Base-by-base conservation (phyloP, 2,329 filamentous ascomycete genomes). In the Scleromitrula shiraiana region DNA sequence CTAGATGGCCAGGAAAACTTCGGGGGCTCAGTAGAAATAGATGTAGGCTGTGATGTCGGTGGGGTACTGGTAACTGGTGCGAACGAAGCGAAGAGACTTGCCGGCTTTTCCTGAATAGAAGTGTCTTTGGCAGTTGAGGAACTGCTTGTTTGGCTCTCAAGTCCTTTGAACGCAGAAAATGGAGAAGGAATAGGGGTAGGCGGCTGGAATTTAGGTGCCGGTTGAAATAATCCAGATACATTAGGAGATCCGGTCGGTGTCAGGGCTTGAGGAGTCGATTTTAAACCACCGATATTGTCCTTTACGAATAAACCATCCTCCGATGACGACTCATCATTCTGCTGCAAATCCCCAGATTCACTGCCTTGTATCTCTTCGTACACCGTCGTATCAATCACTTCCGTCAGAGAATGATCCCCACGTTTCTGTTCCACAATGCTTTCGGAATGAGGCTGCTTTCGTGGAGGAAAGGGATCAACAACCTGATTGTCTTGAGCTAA, bases 381-480 rank as follows among this genome's bases (percentile, higher is more conserved):
- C 9, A 80, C 65, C 1, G 76, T 81, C 27, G 67, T 64, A 55
- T 78, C 75, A 24, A 83, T 78, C 19, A 80, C 66, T 22, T 76
- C 67, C 2, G 77, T 70, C 2, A 83, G 65, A 9, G 74, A 64
- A 39, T 68, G 69, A 9, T 64, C 63, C 5, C 71, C 71, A 22
- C 80, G 75, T 61, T 84, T 84, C 41, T 67, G 67, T 62, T 83
- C 80, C 7, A 84, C 80, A 14, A 83, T 60, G 5, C 56, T 62
- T 9, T 68, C 65, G 1, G 80, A 83, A 52, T 76, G 79, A 14
- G 74, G 65, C 54, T 83, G 79, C 24, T 69, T 69, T 4, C 79
- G 63, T 41, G 74, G 70, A 20, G 71, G 71, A 47, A 74, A 72
- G 14, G 71, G 68, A 8, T 64, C 61, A n/a, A 46, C 37, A 10